A percentile compares a stretch with the other conserved stretches of the same genome.
phyloP scores from a whole-genome alignment of 805 yeast genomes.

The Nakazawaea peltata region DNA sequence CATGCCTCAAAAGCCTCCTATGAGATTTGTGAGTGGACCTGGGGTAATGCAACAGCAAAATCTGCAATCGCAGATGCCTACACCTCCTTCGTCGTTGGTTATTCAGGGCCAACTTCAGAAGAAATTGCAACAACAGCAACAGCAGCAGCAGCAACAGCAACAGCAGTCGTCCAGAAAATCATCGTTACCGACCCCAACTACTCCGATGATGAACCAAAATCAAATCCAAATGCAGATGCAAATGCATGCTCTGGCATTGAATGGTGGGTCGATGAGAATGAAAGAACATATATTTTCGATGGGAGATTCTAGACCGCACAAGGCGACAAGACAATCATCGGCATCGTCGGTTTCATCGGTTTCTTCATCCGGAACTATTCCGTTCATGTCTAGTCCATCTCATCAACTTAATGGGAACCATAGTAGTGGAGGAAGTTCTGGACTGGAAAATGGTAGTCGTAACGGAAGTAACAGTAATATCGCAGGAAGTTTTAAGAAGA shows the following conservation, averaged over 20 bases:
- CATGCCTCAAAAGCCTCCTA: slow-evolving; percentile 6
- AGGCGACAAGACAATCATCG: slow-evolving; percentile 11
- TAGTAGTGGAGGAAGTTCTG: no score
- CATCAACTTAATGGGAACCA: no score
- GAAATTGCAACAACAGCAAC: not conserved
- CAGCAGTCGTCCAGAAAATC: slow-evolving; percentile 13
- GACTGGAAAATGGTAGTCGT: no score
- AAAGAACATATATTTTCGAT: slow-evolving; percentile 5
- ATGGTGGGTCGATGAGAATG: no score
- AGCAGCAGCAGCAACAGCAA: slow-evolving; percentile 2
- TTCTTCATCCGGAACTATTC: slow-evolving; percentile 9
- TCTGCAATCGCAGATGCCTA: not conserved
- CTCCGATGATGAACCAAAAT: slow-evolving; percentile 9
- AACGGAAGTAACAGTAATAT: no score
- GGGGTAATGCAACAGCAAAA: not conserved
- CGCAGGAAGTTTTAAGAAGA: slow-evolving; percentile 5
- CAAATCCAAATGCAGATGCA: slow-evolving; percentile 7
- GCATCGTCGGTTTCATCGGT: slow-evolving; percentile 3
- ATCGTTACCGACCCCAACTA: slow-evolving; percentile 13
- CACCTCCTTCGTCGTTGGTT: not conserved
- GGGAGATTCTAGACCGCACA: slow-evolving; percentile 8
- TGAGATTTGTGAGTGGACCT: slow-evolving; percentile 9
- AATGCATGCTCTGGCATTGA: no score
- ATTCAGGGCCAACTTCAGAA: not conserved
- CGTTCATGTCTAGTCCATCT: slow-evolving; percentile 7